Evolutionary conservation across 306 rosid genomes (phyloP).

Genomic region (Fragaria vesca): DNA sequence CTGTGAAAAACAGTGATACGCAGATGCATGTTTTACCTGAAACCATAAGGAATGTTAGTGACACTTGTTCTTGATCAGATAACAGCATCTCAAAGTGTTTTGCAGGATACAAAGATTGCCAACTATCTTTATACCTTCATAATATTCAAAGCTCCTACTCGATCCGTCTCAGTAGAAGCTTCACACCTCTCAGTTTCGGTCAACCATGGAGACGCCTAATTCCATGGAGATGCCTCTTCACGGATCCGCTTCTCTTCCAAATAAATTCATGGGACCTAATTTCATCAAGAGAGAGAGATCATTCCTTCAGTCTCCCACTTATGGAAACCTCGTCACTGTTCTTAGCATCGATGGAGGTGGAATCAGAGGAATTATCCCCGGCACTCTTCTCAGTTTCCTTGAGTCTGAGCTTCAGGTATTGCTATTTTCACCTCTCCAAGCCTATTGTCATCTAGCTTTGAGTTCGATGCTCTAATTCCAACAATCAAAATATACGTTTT

Average conservation of each 20-base stretch:
- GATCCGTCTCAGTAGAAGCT: neutral
- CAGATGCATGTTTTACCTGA: no score
- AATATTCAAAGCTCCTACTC: neutral
- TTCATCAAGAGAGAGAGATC: constrained; percentile 17
- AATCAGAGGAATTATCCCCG: constrained; percentile 60
- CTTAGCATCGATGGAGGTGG: constrained; percentile 78
- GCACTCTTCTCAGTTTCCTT: constrained; percentile 44
- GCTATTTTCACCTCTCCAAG: no score
- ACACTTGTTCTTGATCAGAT: no score
- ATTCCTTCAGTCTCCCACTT: constrained; percentile 45
- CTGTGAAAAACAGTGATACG: no score
- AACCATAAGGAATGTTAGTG: no score
- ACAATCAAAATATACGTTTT: neutral
- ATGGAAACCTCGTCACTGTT: constrained; percentile 53
- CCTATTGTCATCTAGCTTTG: neutral
- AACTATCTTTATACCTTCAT: no score
- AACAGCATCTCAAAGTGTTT: no score
- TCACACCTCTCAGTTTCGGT: neutral
- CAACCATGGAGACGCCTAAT: neutral
- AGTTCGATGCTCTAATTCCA: neutral
- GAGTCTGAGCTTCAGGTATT: constrained; percentile 68
- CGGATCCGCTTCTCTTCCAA: neutral
- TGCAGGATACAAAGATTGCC: no score
- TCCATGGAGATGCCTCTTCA: neutral
- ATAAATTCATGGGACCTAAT: neutral